A percentile compares a stretch with the other conserved stretches of the same genome.
Evolutionary conservation across 1,284 basidiomycete genomes (phyloP).

Genomic region (Trametes hirsuta): DNA sequence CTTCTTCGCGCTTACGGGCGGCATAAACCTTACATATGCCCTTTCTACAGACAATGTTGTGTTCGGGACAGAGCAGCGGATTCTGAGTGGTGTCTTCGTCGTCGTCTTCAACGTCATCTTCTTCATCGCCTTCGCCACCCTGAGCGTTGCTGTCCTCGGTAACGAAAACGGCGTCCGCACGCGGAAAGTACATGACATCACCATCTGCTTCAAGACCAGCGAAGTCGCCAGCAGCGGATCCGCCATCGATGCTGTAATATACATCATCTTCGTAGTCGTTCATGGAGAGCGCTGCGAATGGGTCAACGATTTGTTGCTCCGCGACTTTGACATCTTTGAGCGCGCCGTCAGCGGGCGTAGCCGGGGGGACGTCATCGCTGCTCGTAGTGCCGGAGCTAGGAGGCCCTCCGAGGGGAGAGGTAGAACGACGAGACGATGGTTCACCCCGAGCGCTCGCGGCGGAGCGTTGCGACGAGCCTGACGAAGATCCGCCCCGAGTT

Average conservation of each 20-base stretch:
- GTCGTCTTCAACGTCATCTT: constrained; percentile 1
- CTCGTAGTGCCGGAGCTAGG: constrained; percentile 3
- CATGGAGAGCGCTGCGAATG: constrained; percentile 4
- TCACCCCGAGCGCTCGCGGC: neutral
- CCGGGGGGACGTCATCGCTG: neutral
- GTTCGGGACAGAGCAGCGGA: constrained; percentile 24
- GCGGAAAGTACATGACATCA: neutral
- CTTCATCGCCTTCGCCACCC: constrained; percentile 2
- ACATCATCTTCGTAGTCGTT: constrained; percentile 10
- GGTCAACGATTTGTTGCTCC: neutral
- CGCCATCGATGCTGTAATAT: constrained; percentile 6
- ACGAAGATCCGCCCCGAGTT: neutral
- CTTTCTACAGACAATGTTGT: constrained; percentile 29
- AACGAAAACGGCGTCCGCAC: neutral
- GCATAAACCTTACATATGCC: constrained; percentile 31
- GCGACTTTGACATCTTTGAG: neutral
- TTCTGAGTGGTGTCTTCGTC: neutral
- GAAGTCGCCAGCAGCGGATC: neutral
- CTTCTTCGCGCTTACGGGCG: neutral
- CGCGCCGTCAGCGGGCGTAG: neutral
- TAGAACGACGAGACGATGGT: neutral
- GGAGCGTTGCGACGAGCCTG: neutral
- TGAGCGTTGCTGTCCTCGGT: neutral
- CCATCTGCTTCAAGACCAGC: neutral
- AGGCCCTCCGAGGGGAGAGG: neutral